Evolutionary conservation across 768 basidiomycete species (phyloP), one percentile per base, ranked within the genome.

Genomic region (Exidia glandulosa): DNA sequence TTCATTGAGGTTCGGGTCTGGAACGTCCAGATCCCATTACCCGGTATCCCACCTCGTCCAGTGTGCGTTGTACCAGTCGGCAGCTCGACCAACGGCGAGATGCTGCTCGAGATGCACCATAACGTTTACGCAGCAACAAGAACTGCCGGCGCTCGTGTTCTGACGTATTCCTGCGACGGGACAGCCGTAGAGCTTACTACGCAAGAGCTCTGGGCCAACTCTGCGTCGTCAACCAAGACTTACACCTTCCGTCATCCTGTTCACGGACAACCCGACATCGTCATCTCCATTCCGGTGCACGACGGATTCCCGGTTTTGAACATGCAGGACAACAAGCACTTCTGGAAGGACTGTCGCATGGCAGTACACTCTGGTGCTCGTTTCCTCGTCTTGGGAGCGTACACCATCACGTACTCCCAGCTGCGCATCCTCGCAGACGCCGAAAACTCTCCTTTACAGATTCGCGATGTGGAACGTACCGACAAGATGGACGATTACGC

Each of bases 401-500:
- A 62, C 31, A 9, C 57, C 6, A 48, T 60, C 2, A 25, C 58
- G 19, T 74, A 68, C 56, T 32, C 45, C 2, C 63, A 66, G 32
- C 57, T 71, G 12, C 67, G 59, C 9, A 25, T 62, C 0, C 12
- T 73, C 14, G 68, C 65, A 0, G 54, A 57, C 31, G 55, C 7
- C 9, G 16, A 36, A 16, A 36, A 36, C 34, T 36, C 34, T 36
- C 70, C 74, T 1, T 59, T 75, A 0, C 72, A 68, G 57, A 25
- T 31, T 6, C 68, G 69, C 0, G 74, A 75, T 61, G 72, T 79
- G 1, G 71, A 74, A n/a, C 72, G 72, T 48, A 29, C 76, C 0
- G 76, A 80, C 58, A 62, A 71, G 0, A 76, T 79, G 67, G 79
- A 79, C 64, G 76, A 80, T 61, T 68, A 66, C 60, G 77, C 77